Percentiles rank a stretch among this genome's conserved stretches.
phyloP scores from a whole-genome alignment of 1,139 yeast genomes.

The Williopsis jadinii region DNA sequence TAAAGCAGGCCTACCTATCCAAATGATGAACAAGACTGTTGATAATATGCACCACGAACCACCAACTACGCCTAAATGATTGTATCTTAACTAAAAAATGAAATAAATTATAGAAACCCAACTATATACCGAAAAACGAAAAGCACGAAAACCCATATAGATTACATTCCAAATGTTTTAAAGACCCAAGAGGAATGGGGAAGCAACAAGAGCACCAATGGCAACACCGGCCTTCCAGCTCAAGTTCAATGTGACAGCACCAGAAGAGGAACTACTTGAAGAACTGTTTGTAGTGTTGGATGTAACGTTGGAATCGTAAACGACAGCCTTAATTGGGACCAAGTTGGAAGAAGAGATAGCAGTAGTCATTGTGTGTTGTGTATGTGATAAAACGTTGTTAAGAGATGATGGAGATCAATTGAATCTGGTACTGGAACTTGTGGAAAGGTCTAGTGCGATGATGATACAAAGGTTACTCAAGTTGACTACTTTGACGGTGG shows the following conservation, averaged over 20 bases:
- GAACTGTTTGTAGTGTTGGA: conserved; percentile 8
- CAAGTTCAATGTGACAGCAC: conserved; percentile 16
- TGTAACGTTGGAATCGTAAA: conserved; percentile 15
- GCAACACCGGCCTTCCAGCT: conserved; percentile 22
- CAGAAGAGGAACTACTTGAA: conserved; percentile 9
- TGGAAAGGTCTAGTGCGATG: too few species aligned
- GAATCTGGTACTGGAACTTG: too few species aligned
- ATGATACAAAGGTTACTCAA: too few species aligned
- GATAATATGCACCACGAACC: too few species aligned
- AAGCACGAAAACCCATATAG: neutral
- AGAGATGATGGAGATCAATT: too few species aligned
- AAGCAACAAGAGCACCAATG: conserved; percentile 21
- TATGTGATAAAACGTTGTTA: neutral
- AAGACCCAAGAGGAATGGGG: conserved; percentile 18
- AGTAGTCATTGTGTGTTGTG: conserved; percentile 1
- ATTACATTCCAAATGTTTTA: conserved; percentile 1
- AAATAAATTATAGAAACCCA: conserved; percentile 2
- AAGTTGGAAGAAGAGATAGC: conserved; percentile 7
- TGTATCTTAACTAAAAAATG: neutral
- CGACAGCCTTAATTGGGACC: conserved; percentile 23
- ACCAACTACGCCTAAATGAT: too few species aligned
- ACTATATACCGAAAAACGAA: neutral
- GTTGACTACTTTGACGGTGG: too few species aligned
- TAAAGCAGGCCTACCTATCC: too few species aligned
- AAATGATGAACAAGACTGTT: too few species aligned